Evolutionary conservation across 176 grass and related monocot species (phyloP).

Genomic region (Carex parvula): DNA sequence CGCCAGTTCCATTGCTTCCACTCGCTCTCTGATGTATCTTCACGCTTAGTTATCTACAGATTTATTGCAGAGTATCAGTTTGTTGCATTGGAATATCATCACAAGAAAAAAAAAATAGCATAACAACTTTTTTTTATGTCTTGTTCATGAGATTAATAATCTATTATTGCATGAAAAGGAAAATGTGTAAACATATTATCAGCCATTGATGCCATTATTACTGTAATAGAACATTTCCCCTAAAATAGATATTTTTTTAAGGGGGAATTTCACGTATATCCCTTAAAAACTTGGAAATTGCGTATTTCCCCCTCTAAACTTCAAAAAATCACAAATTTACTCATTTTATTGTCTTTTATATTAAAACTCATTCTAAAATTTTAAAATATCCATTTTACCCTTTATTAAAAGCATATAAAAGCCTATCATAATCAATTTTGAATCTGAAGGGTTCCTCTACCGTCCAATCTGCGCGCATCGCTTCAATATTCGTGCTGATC

Average conservation of each 20-base stretch:
- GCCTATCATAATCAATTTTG: too few species aligned
- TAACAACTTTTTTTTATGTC: background rate
- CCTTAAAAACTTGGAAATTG: too few species aligned
- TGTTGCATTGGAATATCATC: background rate
- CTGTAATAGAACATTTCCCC: background rate
- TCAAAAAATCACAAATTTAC: too few species aligned
- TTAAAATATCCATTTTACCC: too few species aligned
- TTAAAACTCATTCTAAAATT: too few species aligned
- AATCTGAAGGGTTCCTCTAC: too few species aligned
- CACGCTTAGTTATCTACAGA: conserved; percentile 20
- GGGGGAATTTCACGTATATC: too few species aligned
- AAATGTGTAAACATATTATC: background rate
- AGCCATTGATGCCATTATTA: background rate
- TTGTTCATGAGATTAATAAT: background rate
- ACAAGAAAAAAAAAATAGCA: background rate
- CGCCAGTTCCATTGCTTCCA: conserved; percentile 31
- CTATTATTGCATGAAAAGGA: background rate
- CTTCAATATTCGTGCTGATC: too few species aligned
- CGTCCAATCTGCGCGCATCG: too few species aligned
- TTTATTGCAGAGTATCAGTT: background rate
- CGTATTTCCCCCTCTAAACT: too few species aligned
- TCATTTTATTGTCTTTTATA: too few species aligned
- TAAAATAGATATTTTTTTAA: background rate
- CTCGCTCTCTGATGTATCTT: background rate
- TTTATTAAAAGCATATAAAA: too few species aligned